Percentiles rank a stretch among this genome's conserved stretches.
Evolutionary conservation across 2,329 filamentous ascomycete species (phyloP).

Genomic region (Helminthosporium solani): DNA sequence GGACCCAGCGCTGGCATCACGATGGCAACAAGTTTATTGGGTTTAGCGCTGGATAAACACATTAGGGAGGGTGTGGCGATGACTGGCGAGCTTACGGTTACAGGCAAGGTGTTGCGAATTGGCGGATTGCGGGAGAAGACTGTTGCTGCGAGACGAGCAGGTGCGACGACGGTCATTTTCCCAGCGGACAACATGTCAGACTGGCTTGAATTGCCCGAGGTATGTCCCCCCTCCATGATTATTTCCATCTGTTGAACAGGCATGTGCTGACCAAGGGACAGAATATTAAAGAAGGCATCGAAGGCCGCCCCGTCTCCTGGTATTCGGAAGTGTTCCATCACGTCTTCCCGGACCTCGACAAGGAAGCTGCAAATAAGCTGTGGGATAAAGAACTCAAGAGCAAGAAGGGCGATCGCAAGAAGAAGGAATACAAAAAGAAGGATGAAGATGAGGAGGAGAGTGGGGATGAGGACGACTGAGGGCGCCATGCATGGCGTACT

Average conservation of each 20-base stretch:
- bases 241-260: neutral
- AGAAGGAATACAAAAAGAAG: conserved; percentile 42
- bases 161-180: conserved; percentile 92
- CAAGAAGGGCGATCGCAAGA: conserved; percentile 40
- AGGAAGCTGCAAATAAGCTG: conserved; percentile 66
- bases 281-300: conserved; percentile 97
- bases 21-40: conserved; percentile 92
- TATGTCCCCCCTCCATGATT: conserved; percentile 55
- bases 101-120: conserved; percentile 93
- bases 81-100: conserved; percentile 96
- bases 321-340: conserved; percentile 91
- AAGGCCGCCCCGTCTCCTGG: conserved; percentile 89
- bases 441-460: conserved; percentile 29
- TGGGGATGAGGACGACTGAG: neutral
- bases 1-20: conserved; percentile 81
- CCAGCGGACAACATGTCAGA: conserved; percentile 93
- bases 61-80: conserved; percentile 89
- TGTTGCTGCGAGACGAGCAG: conserved; percentile 87
- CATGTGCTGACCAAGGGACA: conserved; percentile 45
- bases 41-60: conserved; percentile 74
- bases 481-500: too few relatives aligned
- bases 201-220: conserved; percentile 95
- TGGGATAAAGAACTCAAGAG: conserved; percentile 64
- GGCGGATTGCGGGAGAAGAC: conserved; percentile 96
- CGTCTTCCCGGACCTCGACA: conserved; percentile 81